These are phyloP conservation scores for Talaromyces funiculosus DNA, from an alignment of 2,329 filamentous ascomycete genomes.

Conservation along the genomic window DNA sequence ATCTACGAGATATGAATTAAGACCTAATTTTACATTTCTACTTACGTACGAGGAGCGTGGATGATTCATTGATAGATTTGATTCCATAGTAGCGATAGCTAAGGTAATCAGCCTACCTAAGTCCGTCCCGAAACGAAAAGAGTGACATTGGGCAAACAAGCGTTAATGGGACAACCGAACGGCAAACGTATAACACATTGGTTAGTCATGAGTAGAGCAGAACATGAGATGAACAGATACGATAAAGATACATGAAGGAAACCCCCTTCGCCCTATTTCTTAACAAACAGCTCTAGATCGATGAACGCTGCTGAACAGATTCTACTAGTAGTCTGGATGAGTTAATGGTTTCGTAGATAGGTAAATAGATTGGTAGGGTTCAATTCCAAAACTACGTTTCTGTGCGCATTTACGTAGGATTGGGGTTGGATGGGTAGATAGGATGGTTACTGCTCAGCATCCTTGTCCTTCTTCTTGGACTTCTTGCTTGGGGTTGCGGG, in stretches of 20 bases:
- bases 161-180: not conserved
- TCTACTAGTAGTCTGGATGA: not conserved
- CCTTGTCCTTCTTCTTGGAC: slow-evolving; percentile 58
- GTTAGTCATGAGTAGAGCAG: not conserved
- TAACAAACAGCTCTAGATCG: not conserved
- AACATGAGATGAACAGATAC: not conserved
- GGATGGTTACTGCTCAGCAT: slow-evolving; percentile 12
- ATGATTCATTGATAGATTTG: not conserved
- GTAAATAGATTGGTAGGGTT: not conserved
- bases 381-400: not conserved
- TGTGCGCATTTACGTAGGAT: not conserved
- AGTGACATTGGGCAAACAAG: no score
- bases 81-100: no score
- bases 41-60: not conserved
- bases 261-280: not conserved
- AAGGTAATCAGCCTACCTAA: no score
- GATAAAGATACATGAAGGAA: not conserved
- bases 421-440: not conserved
- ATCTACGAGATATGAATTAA: not conserved
- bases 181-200: not conserved
- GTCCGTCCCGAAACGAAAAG: not conserved
- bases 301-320: not conserved
- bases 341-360: not conserved
- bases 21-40: not conserved
- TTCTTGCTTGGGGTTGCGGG: slow-evolving; percentile 45